Evolutionary conservation across 805 yeast species (phyloP).

Genomic region (Candida boidinii): DNA sequence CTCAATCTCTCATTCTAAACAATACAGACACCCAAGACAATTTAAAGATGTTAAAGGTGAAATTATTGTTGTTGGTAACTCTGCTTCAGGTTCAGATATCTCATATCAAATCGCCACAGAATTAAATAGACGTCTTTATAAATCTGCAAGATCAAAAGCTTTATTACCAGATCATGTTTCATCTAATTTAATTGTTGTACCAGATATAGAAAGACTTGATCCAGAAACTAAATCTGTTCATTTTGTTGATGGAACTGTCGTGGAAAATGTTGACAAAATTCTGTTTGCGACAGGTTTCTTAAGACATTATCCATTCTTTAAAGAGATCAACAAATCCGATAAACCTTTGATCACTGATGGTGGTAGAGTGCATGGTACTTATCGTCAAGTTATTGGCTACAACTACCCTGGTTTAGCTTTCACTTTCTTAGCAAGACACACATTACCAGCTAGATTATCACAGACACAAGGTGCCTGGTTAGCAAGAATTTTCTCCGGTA

Average conservation of each 20-base stretch:
- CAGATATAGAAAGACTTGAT: slow-evolving; percentile 33
- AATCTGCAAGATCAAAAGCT: slow-evolving; percentile 40
- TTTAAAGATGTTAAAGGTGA: slow-evolving; percentile 26
- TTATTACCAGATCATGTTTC: slow-evolving; percentile 35
- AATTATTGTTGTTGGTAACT: slow-evolving; percentile 65
- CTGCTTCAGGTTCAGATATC: slow-evolving; percentile 67
- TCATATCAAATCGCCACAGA: slow-evolving; percentile 48
- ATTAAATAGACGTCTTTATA: slow-evolving; percentile 33
- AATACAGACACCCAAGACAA: slow-evolving; percentile 38
- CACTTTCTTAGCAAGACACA: slow-evolving; percentile 52
- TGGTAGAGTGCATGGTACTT: slow-evolving; percentile 39
- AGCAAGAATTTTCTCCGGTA: slow-evolving; percentile 52
- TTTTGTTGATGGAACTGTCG: slow-evolving; percentile 38
- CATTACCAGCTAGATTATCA: slow-evolving; percentile 54
- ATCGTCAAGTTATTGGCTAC: slow-evolving; percentile 50
- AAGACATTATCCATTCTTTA: slow-evolving; percentile 51
- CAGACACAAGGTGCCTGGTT: slow-evolving; percentile 59
- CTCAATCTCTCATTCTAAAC: slow-evolving; percentile 48
- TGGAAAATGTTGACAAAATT: slow-evolving; percentile 41
- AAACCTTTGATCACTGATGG: slow-evolving; percentile 37
- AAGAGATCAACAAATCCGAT: slow-evolving; percentile 15
- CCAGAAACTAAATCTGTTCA: slow-evolving; percentile 27
- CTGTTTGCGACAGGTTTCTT: slow-evolving; percentile 71
- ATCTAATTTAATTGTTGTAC: slow-evolving; percentile 31
- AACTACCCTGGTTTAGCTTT: slow-evolving; percentile 59